Evolutionary conservation across 257 asterid species (phyloP).

Genomic region (Salvia rosmarinus): DNA sequence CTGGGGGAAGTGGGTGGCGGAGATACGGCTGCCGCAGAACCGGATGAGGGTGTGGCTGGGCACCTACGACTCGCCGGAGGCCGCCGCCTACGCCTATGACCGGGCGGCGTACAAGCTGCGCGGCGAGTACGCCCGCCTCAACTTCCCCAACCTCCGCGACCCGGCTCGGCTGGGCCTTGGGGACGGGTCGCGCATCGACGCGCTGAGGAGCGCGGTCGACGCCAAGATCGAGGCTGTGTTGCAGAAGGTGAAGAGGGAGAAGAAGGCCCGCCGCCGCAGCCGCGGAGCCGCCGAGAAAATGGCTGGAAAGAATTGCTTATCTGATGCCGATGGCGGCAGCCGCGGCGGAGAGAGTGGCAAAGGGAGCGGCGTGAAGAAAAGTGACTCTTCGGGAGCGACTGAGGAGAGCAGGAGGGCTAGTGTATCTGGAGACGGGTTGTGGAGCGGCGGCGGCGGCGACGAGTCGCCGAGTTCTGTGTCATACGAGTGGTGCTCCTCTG

Average conservation of each 20-base stretch:
- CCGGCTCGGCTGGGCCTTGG: slow-evolving; percentile 65
- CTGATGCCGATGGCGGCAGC: no score
- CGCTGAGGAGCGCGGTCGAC: slow-evolving; percentile 79
- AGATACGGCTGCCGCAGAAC: slow-evolving; percentile 89
- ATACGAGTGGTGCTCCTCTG: slow-evolving; percentile 42
- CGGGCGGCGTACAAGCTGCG: slow-evolving; percentile 94
- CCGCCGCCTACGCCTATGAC: slow-evolving; percentile 96
- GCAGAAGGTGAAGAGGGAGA: slow-evolving; percentile 69
- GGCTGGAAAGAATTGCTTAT: not conserved
- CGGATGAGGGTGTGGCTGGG: slow-evolving; percentile 94
- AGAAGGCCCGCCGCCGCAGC: slow-evolving; percentile 30
- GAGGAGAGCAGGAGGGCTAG: slow-evolving; percentile 38
- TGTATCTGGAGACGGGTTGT: slow-evolving; percentile 56
- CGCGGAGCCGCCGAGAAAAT: slow-evolving; percentile 32
- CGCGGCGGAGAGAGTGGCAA: slow-evolving; percentile 35
- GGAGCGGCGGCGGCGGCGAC: slow-evolving; percentile 45
- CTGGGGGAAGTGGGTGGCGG: slow-evolving; percentile 99
- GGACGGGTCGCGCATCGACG: slow-evolving; percentile 54
- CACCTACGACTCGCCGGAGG: slow-evolving; percentile 91
- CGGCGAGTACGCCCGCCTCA: slow-evolving; percentile 87
- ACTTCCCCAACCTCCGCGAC: slow-evolving; percentile 74
- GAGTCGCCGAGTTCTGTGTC: slow-evolving; percentile 45
- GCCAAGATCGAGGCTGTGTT: slow-evolving; percentile 83
- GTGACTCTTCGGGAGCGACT: slow-evolving; percentile 22
- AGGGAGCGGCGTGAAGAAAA: slow-evolving; percentile 24